Percentiles rank a stretch among this genome's conserved stretches.
phyloP scores from a whole-genome alignment of 2,329 filamentous ascomycete species.

The Cordyceps cateniannulata region DNA sequence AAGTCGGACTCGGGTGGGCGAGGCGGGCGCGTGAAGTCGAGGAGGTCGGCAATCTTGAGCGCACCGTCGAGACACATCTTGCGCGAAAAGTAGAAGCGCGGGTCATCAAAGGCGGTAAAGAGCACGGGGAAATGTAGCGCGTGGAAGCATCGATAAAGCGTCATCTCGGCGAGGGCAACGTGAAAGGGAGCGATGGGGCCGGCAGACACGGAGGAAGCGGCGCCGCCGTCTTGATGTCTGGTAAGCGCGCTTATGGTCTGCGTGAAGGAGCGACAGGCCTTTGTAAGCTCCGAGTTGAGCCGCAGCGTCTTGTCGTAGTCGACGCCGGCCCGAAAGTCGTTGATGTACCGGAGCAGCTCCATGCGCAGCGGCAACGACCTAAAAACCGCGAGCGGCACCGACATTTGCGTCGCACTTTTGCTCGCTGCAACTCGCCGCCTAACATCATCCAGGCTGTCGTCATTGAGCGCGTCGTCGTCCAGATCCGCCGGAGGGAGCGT shows the following conservation, averaged over 20 bases:
- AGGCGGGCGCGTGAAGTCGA: conserved; percentile 20
- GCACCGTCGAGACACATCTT: conserved; percentile 42
- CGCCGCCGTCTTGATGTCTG: conserved; percentile 19
- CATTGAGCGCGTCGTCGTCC: conserved; percentile 44
- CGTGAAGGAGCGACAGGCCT: conserved; percentile 28
- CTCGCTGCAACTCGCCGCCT: conserved; percentile 12
- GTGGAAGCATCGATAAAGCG: conserved; percentile 42
- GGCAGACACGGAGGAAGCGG: background rate
- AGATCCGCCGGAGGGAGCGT: conserved; percentile 43
- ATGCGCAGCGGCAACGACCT: conserved; percentile 38
- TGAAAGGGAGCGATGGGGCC: conserved; percentile 32
- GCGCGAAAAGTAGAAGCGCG: conserved; percentile 46
- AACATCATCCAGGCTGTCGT: conserved; percentile 24
- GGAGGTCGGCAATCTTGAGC: conserved; percentile 29
- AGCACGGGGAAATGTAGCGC: conserved; percentile 48
- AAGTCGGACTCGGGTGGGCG: conserved; percentile 24
- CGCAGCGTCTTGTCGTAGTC: conserved; percentile 43
- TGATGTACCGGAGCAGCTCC: conserved; percentile 37
- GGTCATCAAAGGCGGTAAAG: conserved; percentile 35
- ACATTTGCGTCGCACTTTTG: conserved; percentile 38
- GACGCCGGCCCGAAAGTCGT: conserved; percentile 36
- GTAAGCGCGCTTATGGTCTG: conserved; percentile 30
- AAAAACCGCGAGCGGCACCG: conserved; percentile 40
- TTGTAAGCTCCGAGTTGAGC: conserved; percentile 38
- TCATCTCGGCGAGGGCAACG: conserved; percentile 34